These are phyloP conservation scores for Hemisphaericaspora nanyangensis DNA, from an alignment of 805 yeast genomes.

Conservation along the genomic window DNA sequence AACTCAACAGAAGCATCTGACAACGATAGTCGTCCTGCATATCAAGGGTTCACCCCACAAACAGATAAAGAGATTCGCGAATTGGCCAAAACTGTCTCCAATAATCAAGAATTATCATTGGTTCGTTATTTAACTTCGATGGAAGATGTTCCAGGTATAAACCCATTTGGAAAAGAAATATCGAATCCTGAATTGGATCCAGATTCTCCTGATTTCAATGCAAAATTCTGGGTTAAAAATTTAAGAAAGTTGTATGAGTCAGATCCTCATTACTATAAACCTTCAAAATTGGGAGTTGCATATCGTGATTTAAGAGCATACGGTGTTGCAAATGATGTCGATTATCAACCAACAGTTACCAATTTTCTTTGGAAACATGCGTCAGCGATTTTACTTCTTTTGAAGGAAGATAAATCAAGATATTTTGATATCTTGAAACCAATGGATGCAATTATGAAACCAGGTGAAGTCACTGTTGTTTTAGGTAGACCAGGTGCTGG, in stretches of 20 bases:
- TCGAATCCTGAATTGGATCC: conserved; percentile 50
- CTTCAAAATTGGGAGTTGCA: conserved; percentile 54
- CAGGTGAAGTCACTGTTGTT: conserved; percentile 40
- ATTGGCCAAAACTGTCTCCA: conserved; percentile 41
- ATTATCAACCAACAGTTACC: conserved; percentile 57
- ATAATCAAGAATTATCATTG: conserved; percentile 6
- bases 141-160: conserved; percentile 48
- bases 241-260: conserved; percentile 47
- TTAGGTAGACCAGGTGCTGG: conserved; percentile 43
- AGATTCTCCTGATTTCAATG: conserved; percentile 48
- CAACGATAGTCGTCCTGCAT: no score
- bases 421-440: conserved; percentile 30
- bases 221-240: conserved; percentile 66
- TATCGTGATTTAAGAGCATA: conserved; percentile 55
- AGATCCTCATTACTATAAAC: conserved; percentile 61
- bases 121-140: conserved; percentile 41
- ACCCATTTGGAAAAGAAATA: conserved; percentile 23
- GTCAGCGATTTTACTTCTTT: conserved; percentile 14
- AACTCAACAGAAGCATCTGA: no score
- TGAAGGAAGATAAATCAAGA: conserved; percentile 20
- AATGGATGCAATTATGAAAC: conserved; percentile 32
- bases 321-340: conserved; percentile 66
- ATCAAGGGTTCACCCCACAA: conserved; percentile 30
- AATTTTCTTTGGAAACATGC: conserved; percentile 34
- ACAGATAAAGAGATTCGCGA: conserved; percentile 31